Evolutionary conservation across 2,329 filamentous ascomycete genomes (phyloP).

Genomic region (Decorospora gaudefroyi): DNA sequence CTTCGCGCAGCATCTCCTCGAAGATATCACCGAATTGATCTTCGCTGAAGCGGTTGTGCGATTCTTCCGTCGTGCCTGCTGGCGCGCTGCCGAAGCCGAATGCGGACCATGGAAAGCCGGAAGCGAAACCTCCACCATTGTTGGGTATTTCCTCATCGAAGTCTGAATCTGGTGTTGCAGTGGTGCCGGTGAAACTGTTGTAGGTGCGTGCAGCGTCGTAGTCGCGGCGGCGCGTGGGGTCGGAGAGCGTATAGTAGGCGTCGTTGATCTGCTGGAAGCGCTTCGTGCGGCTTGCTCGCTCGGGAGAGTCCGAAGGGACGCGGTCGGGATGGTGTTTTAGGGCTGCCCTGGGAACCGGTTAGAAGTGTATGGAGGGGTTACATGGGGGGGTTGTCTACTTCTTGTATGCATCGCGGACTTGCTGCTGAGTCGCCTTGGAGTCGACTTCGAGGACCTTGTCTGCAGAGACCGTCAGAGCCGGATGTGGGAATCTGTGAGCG

Average conservation of each 20-base stretch:
- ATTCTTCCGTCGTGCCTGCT: slow-evolving; percentile 52
- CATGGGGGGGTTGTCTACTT: slow-evolving; percentile 56
- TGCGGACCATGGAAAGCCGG: slow-evolving; percentile 75
- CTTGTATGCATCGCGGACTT: slow-evolving; percentile 95
- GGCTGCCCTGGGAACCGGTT: slow-evolving; percentile 64
- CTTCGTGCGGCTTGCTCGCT: slow-evolving; percentile 78
- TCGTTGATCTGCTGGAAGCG: slow-evolving; percentile 92
- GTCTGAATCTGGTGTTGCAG: slow-evolving; percentile 51
- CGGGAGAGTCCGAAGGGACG: slow-evolving; percentile 79
- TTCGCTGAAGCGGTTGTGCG: slow-evolving; percentile 64
- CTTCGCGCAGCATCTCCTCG: slow-evolving; percentile 59
- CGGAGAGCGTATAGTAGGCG: slow-evolving; percentile 89
- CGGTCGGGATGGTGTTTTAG: slow-evolving; percentile 93
- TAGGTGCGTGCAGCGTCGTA: slow-evolving; percentile 76
- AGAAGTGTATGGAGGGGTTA: slow-evolving; percentile 3
- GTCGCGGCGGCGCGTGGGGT: slow-evolving; percentile 73
- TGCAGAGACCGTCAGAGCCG: slow-evolving; percentile 7
- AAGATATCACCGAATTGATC: slow-evolving; percentile 80
- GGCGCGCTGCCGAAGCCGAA: slow-evolving; percentile 62
- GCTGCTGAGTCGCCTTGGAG: slow-evolving; percentile 74
- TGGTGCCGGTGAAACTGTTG: slow-evolving; percentile 53
- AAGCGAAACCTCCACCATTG: slow-evolving; percentile 19
- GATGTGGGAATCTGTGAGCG: neutral
- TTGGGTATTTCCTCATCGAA: slow-evolving; percentile 58
- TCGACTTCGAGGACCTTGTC: slow-evolving; percentile 64